Percentiles rank a stretch among this genome's conserved stretches.
These are phyloP conservation scores for Brettanomyces bruxellensis DNA, from an alignment of 805 yeast genomes.

Conservation along the genomic window DNA sequence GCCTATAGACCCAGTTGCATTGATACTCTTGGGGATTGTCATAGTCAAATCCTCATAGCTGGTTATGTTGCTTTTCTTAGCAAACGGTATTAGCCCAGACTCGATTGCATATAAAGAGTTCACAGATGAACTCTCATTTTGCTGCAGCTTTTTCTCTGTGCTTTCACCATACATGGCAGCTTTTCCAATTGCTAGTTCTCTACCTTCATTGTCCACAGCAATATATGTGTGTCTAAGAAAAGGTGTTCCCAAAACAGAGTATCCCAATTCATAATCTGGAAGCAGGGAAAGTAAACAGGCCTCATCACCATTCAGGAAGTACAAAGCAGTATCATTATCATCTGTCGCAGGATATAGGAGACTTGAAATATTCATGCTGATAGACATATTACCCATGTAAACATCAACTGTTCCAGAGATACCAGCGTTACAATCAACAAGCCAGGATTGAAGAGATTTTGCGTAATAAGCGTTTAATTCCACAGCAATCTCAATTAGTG, in stretches of 20 bases:
- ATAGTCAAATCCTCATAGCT: constrained; percentile 16
- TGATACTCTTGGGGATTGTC: constrained; percentile 14
- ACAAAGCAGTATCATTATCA: constrained; percentile 27
- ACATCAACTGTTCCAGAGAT: constrained; percentile 43
- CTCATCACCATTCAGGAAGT: constrained; percentile 41
- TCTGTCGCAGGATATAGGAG: constrained; percentile 33
- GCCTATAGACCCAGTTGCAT: constrained; percentile 8
- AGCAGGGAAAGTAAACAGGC: constrained; percentile 51
- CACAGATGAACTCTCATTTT: neutral
- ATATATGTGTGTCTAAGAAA: constrained; percentile 44
- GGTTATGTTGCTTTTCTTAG: constrained; percentile 16
- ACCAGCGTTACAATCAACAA: constrained; percentile 50
- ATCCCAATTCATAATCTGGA: constrained; percentile 41
- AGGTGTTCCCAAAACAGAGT: constrained; percentile 47
- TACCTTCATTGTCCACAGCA: constrained; percentile 56
- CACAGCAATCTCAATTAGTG: constrained; percentile 53
- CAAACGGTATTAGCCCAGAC: constrained; percentile 26
- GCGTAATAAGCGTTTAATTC: constrained; percentile 62
- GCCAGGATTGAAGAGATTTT: constrained; percentile 40
- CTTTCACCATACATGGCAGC: neutral
- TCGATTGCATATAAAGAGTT: constrained; percentile 12
- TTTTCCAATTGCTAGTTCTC: constrained; percentile 36
- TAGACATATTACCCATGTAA: constrained; percentile 40
- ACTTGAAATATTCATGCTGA: constrained; percentile 41
- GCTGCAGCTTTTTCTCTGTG: constrained; percentile 1